Evolutionary conservation across 129 eudicot genomes (phyloP).

Genomic region (Flaveria brownii): DNA sequence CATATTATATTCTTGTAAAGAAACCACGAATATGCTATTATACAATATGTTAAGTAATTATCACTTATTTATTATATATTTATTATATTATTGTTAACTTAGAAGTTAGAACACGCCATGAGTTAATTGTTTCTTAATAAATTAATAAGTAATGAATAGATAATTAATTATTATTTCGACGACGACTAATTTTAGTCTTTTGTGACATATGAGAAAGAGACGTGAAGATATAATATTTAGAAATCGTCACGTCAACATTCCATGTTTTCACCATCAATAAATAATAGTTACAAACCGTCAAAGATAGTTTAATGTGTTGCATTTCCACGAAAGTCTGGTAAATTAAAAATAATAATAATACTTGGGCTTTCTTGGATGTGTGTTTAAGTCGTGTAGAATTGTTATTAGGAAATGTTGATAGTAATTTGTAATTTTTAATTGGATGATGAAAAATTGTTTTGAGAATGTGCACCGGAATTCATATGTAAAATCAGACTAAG

Average conservation of each 20-base stretch:
- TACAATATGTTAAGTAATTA: not conserved
- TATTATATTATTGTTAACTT: not conserved
- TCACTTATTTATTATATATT: not conserved
- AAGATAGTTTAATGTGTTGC: too few relatives aligned
- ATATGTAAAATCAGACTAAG: too few relatives aligned
- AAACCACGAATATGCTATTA: constrained; percentile 16
- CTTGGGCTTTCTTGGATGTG: too few relatives aligned
- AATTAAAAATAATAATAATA: too few relatives aligned
- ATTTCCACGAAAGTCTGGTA: too few relatives aligned
- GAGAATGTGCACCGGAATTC: too few relatives aligned
- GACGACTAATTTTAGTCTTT: constrained; percentile 3
- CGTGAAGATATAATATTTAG: constrained; percentile 19
- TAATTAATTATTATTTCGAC: not conserved
- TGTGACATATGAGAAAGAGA: not conserved
- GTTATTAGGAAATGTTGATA: too few relatives aligned
- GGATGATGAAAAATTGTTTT: too few relatives aligned
- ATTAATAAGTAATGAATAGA: not conserved
- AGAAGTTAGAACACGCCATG: constrained; percentile 16
- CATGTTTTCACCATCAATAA: not conserved
- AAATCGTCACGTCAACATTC: not conserved
- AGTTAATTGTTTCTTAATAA: not conserved
- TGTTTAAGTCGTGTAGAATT: too few relatives aligned
- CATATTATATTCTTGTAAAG: not conserved
- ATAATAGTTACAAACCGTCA: not conserved
- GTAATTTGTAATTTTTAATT: too few relatives aligned